Evolutionary conservation across 352 stramenopile genomes (phyloP).

Genomic region (Pythium plurisporium): DNA sequence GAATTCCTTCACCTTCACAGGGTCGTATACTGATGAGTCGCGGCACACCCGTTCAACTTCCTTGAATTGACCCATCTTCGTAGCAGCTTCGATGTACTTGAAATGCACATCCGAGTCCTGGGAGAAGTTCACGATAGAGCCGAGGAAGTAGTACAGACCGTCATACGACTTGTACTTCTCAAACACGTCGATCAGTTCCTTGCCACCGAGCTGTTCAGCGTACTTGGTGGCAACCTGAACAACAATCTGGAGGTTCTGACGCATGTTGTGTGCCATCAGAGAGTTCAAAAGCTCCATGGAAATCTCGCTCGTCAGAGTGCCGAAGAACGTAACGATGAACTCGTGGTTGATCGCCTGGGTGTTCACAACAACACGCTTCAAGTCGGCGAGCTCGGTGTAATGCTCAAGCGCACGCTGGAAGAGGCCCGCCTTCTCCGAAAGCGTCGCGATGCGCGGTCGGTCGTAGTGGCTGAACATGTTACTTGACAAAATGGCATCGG

Average conservation of each 20-base stretch:
- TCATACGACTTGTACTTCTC: slow-evolving; percentile 99
- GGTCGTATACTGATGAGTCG: slow-evolving; percentile 99
- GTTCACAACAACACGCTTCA: slow-evolving; percentile 95
- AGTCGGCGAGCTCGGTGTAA: slow-evolving; percentile 97
- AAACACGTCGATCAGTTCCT: slow-evolving; percentile 98
- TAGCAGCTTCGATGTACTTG: slow-evolving; percentile 99
- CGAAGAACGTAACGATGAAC: slow-evolving; percentile 99
- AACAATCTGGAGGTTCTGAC: slow-evolving; percentile 98
- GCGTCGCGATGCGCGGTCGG: slow-evolving; percentile 94
- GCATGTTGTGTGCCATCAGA: slow-evolving; percentile 96
- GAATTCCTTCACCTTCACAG: slow-evolving; percentile 99
- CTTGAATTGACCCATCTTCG: slow-evolving; percentile 99
- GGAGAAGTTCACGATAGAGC: slow-evolving; percentile 98
- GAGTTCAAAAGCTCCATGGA: slow-evolving; percentile 98
- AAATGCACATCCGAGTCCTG: slow-evolving; percentile 99
- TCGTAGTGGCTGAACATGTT: slow-evolving; percentile 99
- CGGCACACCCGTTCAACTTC: slow-evolving; percentile 99
- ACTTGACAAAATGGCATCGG: slow-evolving; percentile 98
- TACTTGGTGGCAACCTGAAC: slow-evolving; percentile 97
- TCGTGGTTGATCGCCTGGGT: slow-evolving; percentile 93
- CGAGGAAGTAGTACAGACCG: slow-evolving; percentile 98
- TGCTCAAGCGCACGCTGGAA: slow-evolving; percentile 99
- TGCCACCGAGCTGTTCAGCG: slow-evolving; percentile 89
- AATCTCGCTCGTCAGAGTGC: slow-evolving; percentile 96
- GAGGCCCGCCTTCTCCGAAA: slow-evolving; percentile 98